Base-by-base conservation (phyloP, 345 rosid genomes). In the Euphorbia tirucalli region DNA sequence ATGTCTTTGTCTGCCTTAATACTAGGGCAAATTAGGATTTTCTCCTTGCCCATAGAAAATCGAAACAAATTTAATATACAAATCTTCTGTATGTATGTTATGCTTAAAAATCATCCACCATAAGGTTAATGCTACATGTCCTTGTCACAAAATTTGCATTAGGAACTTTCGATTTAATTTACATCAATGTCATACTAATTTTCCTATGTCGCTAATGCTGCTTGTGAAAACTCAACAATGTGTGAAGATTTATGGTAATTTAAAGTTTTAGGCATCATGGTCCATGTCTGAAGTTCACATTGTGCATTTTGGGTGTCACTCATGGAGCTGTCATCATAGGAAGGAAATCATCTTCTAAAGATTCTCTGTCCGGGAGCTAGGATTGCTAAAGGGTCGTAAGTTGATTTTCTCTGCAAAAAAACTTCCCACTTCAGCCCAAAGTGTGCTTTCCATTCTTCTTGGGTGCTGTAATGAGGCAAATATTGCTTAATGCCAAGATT, bases 281-380 rank as follows among this genome's bases (percentile, higher is more conserved):
- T 63, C 32, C 65, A 46, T 64, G 55, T 41, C 72, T 75, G 6
- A 32, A 62, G 32, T 64, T 73, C 70, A 49, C 62, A 52, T 3
- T 68, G 44, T 66, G 32, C 44, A 43, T 59, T 76, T 28, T 70
- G n/a, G 68, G 78, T 24, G 75, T 67, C 68, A 8, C 67, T 56
- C 66, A 59, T 35, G 72, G 66, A 55, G 62, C 72, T 76, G 66
- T 54, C 31, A 59, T 62, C 82, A 76, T 68, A 75, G 70, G 74
- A 72, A 67, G 35, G 75, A 61, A 61, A 69, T 75, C 75, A 79
- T 75, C 89, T 84, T 88, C 64, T 71, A 81, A 95, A 95, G 61
- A 92, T 90, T 79, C 78, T 85, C 67, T 92, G 97, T 2, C 97
- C 98, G 0, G 97, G 98, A 18, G 93, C 91, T 72, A 94, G 95